Base-by-base conservation (phyloP, 2,329 filamentous ascomycete species). In the Bretziella fagacearum region DNA sequence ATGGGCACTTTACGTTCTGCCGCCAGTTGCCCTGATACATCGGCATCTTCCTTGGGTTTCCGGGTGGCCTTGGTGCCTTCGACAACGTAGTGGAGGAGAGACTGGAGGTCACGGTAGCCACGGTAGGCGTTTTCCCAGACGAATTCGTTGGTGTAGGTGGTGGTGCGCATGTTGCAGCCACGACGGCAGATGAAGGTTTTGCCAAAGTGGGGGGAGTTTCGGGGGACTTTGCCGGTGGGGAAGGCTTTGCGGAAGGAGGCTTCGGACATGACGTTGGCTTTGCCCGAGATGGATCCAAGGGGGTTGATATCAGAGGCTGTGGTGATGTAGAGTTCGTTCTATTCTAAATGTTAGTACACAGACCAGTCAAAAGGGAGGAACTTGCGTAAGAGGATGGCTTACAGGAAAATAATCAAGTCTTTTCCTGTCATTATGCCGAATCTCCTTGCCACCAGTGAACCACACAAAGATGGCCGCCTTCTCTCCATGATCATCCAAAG, bases 271-370 rank as follows among this genome's bases (percentile, higher is more conserved):
- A 98, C 71, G 13, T 66, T 77, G 0, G 87, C 91, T 55, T 82
- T 93, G 44, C 87, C 89, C 57, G 91, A 93, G 62, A 98, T 93
- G 0, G 87, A 89, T 1, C 74, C 76, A 22, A 98, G 65, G 6
- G 89, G 78, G 57, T 95, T 96, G 49, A 82, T 66, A 57, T 98
- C 93, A 63, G 81, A 91, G 18, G 84, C 80, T 0, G 84, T 74
- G 0, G 86, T 93, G 47, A 96, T 79, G 58, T 96, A 98, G 11
- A 95, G 70, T 62, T 98, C 91, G 57, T 94, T 93, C 70, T 84
- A 33, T 20, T 27, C 13, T 3, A 7, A 20, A 11, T 23, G 3
- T 25, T 33, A 22, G 15, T 22, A 8, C 35, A 39, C 17, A 10
- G 30, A n/a, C 33, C 11, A 25, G n/a, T 39, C 30, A 4, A 13